Evolutionary conservation across 192 early-diverging fungal genomes (phyloP), one percentile per base, ranked within the genome.

Genomic region (Borealophlyctis nickersoniae): DNA sequence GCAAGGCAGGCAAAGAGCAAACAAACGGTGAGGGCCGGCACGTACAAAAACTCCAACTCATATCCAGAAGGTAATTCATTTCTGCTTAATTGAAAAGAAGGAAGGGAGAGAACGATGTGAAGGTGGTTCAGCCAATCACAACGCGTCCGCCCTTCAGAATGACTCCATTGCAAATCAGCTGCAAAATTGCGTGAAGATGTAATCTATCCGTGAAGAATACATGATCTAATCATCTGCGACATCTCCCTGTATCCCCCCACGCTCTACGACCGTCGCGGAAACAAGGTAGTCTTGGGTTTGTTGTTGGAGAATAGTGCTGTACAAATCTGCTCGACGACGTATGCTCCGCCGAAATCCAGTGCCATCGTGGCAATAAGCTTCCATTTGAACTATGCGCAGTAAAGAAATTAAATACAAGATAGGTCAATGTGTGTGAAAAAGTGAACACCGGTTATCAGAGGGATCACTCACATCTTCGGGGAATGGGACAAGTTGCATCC

Each of bases 401-500:
- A 64, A 56, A 53, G 14, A 62, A 62, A 22, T 52, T 2, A 4
- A 66, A 13, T 35, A 31, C 22, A 19, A 68, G 49, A 23, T 23
- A 0, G 1, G 28, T 27, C 22, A 22, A 27, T 4, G 4, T 51
- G 50, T 16, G 27, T 7, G 7, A 19, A 36, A 14, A 34, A 57
- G 49, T 48, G 36, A 26, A 3, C 22, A 22, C 7, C n/a, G 45
- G 24, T 5, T 13, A 34, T 24, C 56, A 1, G 26, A 64, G 19
- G 32, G 23, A 58, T 26, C 13, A 82, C 74, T 75, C 70, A 88
- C 87, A 49, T 81, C 83, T 39, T 77, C 88, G 36, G 93, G 94
- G 83, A 96, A 92, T 2, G 86, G 86, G 19, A 98, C 95, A 39
- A 98, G 80, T 74, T 94, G 88, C 67, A 99, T 85, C 63, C 82